phyloP scores from a whole-genome alignment of 164 flowering plant species.

The Kingdonia uniflora region DNA sequence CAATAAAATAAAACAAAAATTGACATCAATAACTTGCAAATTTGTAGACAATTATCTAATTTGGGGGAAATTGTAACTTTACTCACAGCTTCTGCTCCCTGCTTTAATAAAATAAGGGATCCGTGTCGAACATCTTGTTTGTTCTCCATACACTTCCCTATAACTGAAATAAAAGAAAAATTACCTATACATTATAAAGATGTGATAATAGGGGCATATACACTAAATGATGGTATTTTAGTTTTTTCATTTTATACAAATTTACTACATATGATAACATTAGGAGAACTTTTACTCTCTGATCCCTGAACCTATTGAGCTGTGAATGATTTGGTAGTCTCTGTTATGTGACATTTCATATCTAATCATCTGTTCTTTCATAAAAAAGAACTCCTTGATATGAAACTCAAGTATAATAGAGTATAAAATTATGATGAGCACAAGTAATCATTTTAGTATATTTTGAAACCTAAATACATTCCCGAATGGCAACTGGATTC shows the following conservation, averaged over 20 bases:
- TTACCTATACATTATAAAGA: too few species aligned
- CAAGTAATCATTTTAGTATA: background rate
- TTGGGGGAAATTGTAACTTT: background rate
- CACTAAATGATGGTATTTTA: too few species aligned
- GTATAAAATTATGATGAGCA: constrained; percentile 3
- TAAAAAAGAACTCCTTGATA: background rate
- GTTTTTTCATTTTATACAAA: too few species aligned
- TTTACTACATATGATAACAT: too few species aligned
- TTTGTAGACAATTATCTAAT: background rate
- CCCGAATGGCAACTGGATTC: background rate
- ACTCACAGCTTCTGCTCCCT: constrained; percentile 99
- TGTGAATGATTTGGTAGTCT: too few species aligned
- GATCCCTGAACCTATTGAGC: too few species aligned
- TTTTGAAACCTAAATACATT: background rate
- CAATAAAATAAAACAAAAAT: constrained; percentile 3
- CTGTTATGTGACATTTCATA: too few species aligned
- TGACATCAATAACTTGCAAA: background rate
- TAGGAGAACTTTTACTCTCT: too few species aligned
- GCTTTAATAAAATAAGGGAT: constrained; percentile 57
- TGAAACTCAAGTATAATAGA: too few species aligned
- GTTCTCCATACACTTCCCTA: constrained; percentile 25
- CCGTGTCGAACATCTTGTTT: constrained; percentile 29
- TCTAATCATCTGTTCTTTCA: too few species aligned
- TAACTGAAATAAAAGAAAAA: background rate
- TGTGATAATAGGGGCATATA: too few species aligned